phyloP scores from a whole-genome alignment of 257 asterid species.

The Jacaranda copaia region DNA sequence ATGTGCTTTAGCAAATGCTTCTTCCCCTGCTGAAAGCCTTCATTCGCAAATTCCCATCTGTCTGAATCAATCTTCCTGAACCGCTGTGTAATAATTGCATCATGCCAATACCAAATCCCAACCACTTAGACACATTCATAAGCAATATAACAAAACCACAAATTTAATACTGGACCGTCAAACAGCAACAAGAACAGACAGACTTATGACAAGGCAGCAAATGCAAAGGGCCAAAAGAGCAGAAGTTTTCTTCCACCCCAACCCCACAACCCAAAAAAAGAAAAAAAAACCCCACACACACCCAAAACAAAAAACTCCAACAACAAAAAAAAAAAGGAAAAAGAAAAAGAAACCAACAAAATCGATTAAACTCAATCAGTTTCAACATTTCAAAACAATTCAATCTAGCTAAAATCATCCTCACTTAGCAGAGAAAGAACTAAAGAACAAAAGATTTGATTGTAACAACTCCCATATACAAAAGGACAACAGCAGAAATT shows the following conservation, averaged over 20 bases:
- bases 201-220: no score
- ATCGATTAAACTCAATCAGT: background rate
- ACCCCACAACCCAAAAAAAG: no score
- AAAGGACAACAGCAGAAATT: background rate
- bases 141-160: background rate
- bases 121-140: background rate
- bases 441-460: background rate
- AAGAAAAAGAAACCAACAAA: background rate
- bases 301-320: no score
- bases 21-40: conserved; percentile 73
- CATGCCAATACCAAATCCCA: background rate
- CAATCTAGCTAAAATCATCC: background rate
- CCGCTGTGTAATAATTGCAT: conserved; percentile 50
- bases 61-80: conserved; percentile 89
- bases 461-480: background rate
- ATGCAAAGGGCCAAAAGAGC: no score
- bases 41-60: conserved; percentile 90
- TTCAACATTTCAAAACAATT: background rate
- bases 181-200: background rate
- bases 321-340: background rate
- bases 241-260: no score
- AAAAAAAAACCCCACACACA: no score
- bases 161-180: background rate
- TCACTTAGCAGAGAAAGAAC: background rate
- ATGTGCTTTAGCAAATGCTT: conserved; percentile 78